These are phyloP conservation scores for Phytophthora macrochlamydospora DNA, from an alignment of 352 stramenopile species.

Conservation along the genomic window DNA sequence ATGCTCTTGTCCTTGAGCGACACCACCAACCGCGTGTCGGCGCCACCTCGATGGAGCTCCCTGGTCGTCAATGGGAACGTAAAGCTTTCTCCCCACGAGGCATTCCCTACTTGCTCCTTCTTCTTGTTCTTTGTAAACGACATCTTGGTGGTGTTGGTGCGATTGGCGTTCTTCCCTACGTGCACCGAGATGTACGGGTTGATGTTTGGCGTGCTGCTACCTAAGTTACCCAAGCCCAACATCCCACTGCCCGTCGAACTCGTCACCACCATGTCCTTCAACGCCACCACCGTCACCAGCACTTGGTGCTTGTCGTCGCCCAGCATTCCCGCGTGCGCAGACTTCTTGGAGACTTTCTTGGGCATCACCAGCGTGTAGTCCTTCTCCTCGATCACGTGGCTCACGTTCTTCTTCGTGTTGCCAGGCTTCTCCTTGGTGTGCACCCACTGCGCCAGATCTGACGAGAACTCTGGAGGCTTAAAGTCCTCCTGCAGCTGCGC, in stretches of 20 bases:
- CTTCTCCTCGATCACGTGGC: constrained; percentile 74
- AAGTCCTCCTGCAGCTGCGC: constrained; percentile 80
- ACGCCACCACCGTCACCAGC: constrained; percentile 63
- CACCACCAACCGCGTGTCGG: constrained; percentile 33
- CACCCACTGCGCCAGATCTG: constrained; percentile 80
- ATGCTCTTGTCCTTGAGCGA: constrained; percentile 52
- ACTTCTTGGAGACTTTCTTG: constrained; percentile 47
- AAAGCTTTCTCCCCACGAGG: constrained; percentile 83
- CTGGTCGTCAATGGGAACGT: constrained; percentile 70
- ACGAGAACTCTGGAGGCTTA: constrained; percentile 70
- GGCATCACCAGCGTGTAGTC: constrained; percentile 79
- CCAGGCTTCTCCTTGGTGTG: constrained; percentile 77
- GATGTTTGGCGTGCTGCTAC: constrained; percentile 80
- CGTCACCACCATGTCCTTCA: constrained; percentile 67
- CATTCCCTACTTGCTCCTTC: constrained; percentile 51
- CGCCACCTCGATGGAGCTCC: constrained; percentile 46
- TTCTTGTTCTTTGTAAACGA: constrained; percentile 47
- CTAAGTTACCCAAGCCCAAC: constrained; percentile 74
- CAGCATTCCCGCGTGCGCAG: constrained; percentile 32
- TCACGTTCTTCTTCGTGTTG: constrained; percentile 86
- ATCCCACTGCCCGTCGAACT: constrained; percentile 69
- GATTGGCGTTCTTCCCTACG: constrained; percentile 68
- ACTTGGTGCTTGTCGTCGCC: constrained; percentile 70
- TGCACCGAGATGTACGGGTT: constrained; percentile 81
- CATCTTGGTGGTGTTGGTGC: constrained; percentile 78